A percentile compares a stretch with the other conserved stretches of the same genome.
Evolutionary conservation across 768 basidiomycete species (phyloP).

Genomic region (Daedaleopsis nitida): DNA sequence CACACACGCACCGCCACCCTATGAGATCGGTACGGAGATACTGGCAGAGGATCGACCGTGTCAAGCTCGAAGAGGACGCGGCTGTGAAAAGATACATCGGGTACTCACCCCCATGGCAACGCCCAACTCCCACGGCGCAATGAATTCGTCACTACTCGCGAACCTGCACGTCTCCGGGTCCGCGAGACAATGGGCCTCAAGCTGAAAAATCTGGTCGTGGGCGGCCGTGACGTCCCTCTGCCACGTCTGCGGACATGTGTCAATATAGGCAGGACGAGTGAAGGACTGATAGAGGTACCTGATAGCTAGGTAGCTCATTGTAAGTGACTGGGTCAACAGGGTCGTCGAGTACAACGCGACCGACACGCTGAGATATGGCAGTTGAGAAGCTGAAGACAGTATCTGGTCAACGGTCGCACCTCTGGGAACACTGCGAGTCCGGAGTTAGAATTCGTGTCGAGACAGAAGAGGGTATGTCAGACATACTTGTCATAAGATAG

Average conservation of each 20-base stretch:
- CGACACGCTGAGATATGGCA: not conserved
- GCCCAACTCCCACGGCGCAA: too few relatives aligned
- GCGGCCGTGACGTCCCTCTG: not conserved
- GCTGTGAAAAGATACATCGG: too few relatives aligned
- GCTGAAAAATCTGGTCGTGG: too few relatives aligned
- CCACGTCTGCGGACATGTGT: not conserved
- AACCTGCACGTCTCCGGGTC: too few relatives aligned
- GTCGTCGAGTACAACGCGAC: not conserved
- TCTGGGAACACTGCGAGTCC: not conserved
- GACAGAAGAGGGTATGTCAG: not conserved
- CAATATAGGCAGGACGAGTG: not conserved
- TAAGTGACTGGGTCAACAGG: not conserved
- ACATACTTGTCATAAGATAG: not conserved
- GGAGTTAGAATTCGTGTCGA: not conserved
- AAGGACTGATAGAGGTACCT: not conserved
- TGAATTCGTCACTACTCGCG: too few relatives aligned
- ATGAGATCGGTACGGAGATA: not conserved
- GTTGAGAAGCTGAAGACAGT: not conserved
- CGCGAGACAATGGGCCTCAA: too few relatives aligned
- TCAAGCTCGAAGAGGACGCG: too few relatives aligned
- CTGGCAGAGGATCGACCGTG: not conserved
- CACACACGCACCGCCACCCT: not conserved
- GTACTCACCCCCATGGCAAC: too few relatives aligned
- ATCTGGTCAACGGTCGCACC: not conserved
- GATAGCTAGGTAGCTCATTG: not conserved